These are phyloP conservation scores for Calonectria naviculata DNA, from an alignment of 2,329 filamentous ascomycete species.

Conservation along the genomic window DNA sequence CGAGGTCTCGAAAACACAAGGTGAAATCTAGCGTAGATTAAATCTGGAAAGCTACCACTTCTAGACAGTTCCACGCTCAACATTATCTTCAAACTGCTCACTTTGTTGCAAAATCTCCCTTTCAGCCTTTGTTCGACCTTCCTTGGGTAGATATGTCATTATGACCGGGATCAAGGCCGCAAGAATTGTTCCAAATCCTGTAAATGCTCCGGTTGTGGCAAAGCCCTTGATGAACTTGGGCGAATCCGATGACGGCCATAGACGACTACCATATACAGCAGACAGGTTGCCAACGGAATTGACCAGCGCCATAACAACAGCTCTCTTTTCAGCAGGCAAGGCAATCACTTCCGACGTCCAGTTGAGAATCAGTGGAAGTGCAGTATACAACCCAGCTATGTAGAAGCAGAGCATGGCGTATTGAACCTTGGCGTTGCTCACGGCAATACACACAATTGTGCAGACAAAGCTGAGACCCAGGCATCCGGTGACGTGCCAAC, in stretches of 20 bases:
- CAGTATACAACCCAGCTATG: constrained; percentile 39
- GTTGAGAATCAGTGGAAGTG: constrained; percentile 39
- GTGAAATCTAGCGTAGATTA: too few species aligned
- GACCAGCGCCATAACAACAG: constrained; percentile 45
- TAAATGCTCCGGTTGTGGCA: constrained; percentile 42
- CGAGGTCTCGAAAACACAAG: too few species aligned
- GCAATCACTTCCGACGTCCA: constrained; percentile 42
- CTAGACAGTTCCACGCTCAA: not conserved
- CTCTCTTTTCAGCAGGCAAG: constrained; percentile 44
- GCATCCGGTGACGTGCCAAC: constrained; percentile 41
- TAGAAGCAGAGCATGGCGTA: constrained; percentile 45
- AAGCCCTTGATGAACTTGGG: constrained; percentile 41
- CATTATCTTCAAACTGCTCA: not conserved
- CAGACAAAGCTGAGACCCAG: constrained; percentile 39
- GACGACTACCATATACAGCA: constrained; percentile 43
- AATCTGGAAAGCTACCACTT: too few species aligned
- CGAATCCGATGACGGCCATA: constrained; percentile 41
- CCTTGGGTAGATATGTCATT: constrained; percentile 17
- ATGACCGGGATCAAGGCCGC: constrained; percentile 36
- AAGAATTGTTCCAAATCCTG: constrained; percentile 38
- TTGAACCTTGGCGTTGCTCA: constrained; percentile 41
- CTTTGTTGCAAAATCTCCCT: not conserved
- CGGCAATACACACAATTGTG: constrained; percentile 43
- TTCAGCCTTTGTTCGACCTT: constrained; percentile 5
- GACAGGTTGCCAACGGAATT: constrained; percentile 47